These are phyloP conservation scores for Mucor racemosus DNA, from an alignment of 371 early-diverging fungal genomes.

Conservation along the genomic window DNA sequence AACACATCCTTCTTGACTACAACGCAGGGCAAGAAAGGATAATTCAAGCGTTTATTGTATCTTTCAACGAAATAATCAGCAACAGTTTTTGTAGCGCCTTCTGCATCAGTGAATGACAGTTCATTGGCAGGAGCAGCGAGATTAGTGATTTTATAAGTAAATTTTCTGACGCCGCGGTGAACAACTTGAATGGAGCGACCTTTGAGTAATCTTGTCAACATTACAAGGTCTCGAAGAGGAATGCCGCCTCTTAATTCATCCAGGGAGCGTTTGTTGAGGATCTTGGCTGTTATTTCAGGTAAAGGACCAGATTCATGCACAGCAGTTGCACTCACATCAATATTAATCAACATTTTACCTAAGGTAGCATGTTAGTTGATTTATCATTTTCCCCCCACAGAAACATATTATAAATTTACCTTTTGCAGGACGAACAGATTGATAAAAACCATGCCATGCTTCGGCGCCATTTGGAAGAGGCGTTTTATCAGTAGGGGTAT, in stretches of 20 bases:
- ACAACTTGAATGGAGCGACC: constrained; percentile 73
- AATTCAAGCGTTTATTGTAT: constrained; percentile 73
- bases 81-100: constrained; percentile 62
- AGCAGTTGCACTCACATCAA: constrained; percentile 88
- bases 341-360: constrained; percentile 80
- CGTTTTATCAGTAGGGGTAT: constrained; percentile 69
- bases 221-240: constrained; percentile 62
- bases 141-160: constrained; percentile 72
- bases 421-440: constrained; percentile 80
- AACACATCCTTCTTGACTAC: constrained; percentile 66
- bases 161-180: constrained; percentile 74
- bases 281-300: constrained; percentile 64
- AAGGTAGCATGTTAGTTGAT: neutral
- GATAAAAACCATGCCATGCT: constrained; percentile 93
- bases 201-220: constrained; percentile 74
- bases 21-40: constrained; percentile 86
- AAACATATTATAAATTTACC: constrained; percentile 41
- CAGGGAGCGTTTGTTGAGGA: constrained; percentile 63
- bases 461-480: constrained; percentile 80
- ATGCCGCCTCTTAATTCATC: constrained; percentile 73
- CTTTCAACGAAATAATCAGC: constrained; percentile 76
- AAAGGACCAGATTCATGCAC: constrained; percentile 80
- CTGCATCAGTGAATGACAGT: constrained; percentile 71
- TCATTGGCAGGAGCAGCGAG: constrained; percentile 70
- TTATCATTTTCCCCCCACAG: neutral